Evolutionary conservation across 441 rosid genomes (phyloP).

Genomic region (Manihot esculenta): DNA sequence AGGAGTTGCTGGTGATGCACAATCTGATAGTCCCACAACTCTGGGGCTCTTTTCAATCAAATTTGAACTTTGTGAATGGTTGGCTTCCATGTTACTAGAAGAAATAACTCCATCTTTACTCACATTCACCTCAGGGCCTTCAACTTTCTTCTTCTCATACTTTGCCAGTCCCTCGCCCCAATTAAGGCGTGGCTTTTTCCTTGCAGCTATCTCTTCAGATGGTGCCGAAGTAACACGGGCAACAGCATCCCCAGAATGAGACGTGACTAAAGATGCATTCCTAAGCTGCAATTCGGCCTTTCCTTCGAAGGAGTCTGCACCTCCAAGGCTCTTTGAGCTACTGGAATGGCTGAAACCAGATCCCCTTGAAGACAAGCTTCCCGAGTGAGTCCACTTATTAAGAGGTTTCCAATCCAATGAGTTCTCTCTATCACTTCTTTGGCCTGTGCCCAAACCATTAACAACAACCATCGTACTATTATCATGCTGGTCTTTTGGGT

Average conservation of each 20-base stretch:
- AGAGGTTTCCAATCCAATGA: slow-evolving; percentile 76
- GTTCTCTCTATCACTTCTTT: slow-evolving; percentile 52
- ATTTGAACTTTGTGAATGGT: slow-evolving; percentile 45
- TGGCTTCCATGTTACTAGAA: slow-evolving; percentile 40
- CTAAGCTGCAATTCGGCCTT: slow-evolving; percentile 55
- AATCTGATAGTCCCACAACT: slow-evolving; percentile 48
- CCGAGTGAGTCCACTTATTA: slow-evolving; percentile 68
- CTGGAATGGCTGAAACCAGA: slow-evolving; percentile 94
- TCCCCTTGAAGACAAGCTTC: slow-evolving; percentile 85
- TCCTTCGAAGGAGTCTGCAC: slow-evolving; percentile 61
- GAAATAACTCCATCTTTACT: slow-evolving; percentile 45
- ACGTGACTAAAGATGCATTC: slow-evolving; percentile 45
- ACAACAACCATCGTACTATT: slow-evolving; percentile 38
- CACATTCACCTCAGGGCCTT: slow-evolving; percentile 49
- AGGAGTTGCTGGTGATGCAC: slow-evolving; percentile 91
- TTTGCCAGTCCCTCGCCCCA: slow-evolving; percentile 99
- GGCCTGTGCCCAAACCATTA: slow-evolving; percentile 46
- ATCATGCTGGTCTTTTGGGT: slow-evolving; percentile 53
- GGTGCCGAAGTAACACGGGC: slow-evolving; percentile 49
- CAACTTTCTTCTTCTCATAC: slow-evolving; percentile 94
- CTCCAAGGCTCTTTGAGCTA: slow-evolving; percentile 87
- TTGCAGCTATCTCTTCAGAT: slow-evolving; percentile 59
- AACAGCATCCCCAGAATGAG: slow-evolving; percentile 70
- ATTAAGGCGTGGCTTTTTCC: slow-evolving; percentile 91
- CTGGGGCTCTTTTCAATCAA: slow-evolving; percentile 69